Conservation (phyloP, 108 stramenopile genomes). For the Cyclotella choctawhatcheeana region DNA sequence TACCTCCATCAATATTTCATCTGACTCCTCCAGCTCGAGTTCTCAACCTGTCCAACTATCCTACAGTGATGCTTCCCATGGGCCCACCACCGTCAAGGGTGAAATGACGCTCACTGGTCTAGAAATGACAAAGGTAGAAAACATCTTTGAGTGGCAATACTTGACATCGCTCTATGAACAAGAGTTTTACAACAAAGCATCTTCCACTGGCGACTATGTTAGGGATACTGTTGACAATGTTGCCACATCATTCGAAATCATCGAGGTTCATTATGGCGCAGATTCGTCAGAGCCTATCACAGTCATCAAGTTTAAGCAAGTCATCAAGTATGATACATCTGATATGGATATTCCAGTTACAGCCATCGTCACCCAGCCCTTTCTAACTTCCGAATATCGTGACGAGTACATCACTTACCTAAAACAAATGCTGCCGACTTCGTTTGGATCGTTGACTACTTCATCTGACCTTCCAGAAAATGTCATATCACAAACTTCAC, state of each 20-base stretch:
- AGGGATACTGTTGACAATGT: conserved; percentile 21
- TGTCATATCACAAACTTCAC: neutral
- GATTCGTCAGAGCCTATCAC: conserved; percentile 11
- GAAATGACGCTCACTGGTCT: conserved; percentile 39
- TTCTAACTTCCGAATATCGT: conserved; percentile 18
- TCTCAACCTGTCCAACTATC: no score
- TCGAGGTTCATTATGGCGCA: conserved; percentile 17
- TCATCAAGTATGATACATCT: conserved; percentile 16
- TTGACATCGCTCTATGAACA: conserved; percentile 32
- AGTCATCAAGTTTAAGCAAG: conserved; percentile 19
- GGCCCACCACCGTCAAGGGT: conserved; percentile 21
- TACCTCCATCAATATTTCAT: neutral
- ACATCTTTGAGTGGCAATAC: conserved; percentile 32
- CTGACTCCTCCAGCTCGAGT: conserved; percentile 4
- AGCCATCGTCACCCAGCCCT: conserved; percentile 20
- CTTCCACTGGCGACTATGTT: conserved; percentile 12
- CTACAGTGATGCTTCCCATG: conserved; percentile 16
- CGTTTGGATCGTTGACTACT: conserved; percentile 15
- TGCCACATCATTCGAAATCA: conserved; percentile 21
- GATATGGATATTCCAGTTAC: conserved; percentile 18
- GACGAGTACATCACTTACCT: conserved; percentile 14
- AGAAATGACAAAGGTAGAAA: conserved; percentile 14
- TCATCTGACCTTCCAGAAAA: conserved; percentile 13
- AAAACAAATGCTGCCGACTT: conserved; percentile 11
- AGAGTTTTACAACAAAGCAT: conserved; percentile 24